Percentiles rank a stretch among this genome's conserved stretches.
These are phyloP conservation scores for Dunaliella primolecta DNA, from an alignment of 139 green algal species.

Conservation along the genomic window DNA sequence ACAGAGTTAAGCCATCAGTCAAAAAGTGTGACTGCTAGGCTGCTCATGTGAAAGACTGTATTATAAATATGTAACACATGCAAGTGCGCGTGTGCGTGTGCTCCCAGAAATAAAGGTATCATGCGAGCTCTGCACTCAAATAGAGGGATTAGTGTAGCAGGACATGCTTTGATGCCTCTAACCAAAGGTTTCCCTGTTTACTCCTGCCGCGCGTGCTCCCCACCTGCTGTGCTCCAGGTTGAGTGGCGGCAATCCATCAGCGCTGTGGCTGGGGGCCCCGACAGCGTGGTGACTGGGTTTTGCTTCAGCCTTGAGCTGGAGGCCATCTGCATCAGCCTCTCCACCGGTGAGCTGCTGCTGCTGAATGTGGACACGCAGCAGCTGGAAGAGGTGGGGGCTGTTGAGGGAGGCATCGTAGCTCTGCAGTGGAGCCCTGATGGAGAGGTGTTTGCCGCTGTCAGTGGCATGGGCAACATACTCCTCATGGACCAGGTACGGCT, in stretches of 20 bases:
- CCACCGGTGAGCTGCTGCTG: slow-evolving; percentile 58
- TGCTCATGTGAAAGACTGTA: too few relatives aligned
- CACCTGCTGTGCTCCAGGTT: too few relatives aligned
- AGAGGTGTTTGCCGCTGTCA: slow-evolving; percentile 69
- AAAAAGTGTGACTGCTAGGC: too few relatives aligned
- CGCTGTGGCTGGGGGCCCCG: background rate
- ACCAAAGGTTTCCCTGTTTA: too few relatives aligned
- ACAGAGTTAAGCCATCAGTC: too few relatives aligned
- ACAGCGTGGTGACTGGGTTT: background rate
- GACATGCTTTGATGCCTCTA: too few relatives aligned
- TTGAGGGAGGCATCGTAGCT: slow-evolving; percentile 63
- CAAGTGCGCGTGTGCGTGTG: too few relatives aligned
- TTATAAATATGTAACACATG: too few relatives aligned
- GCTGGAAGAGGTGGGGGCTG: slow-evolving; percentile 54
- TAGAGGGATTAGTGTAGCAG: too few relatives aligned
- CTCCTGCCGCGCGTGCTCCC: too few relatives aligned
- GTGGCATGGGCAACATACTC: slow-evolving; percentile 55
- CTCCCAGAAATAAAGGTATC: too few relatives aligned
- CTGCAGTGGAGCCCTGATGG: slow-evolving; percentile 79
- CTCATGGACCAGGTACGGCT: slow-evolving; percentile 67
- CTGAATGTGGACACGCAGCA: slow-evolving; percentile 29
- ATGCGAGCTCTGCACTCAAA: too few relatives aligned
- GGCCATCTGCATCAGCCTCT: slow-evolving; percentile 47
- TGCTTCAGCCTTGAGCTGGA: slow-evolving; percentile 54
- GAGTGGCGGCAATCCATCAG: slow-evolving; percentile 11